A percentile compares a stretch with the other conserved stretches of the same genome.
Evolutionary conservation across 345 rosid species (phyloP).

Genomic region (Pugionium cornutum): DNA sequence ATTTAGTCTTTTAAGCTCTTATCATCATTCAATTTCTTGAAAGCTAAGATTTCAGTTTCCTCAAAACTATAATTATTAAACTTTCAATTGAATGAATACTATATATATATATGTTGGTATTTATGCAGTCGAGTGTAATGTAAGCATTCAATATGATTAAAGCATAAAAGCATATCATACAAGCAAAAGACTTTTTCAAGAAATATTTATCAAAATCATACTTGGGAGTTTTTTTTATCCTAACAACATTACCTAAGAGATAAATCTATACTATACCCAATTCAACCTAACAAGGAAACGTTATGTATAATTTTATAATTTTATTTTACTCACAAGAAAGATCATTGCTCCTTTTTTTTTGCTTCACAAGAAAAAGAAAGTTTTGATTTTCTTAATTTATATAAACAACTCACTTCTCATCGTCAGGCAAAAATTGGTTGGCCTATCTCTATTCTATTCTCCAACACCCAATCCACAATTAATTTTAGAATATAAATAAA

Average conservation of each 20-base stretch:
- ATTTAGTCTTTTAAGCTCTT: slow-evolving; percentile 28
- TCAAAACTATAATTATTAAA: slow-evolving; percentile 34
- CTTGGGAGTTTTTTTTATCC: slow-evolving; percentile 8
- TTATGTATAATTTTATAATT: slow-evolving; percentile 8
- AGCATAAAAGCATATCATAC: slow-evolving; percentile 22
- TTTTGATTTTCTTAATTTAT: not conserved
- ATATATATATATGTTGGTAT: not conserved
- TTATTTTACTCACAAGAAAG: slow-evolving; percentile 18
- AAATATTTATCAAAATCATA: slow-evolving; percentile 23
- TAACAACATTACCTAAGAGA: slow-evolving; percentile 33
- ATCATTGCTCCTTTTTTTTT: slow-evolving; percentile 2
- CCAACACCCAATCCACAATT: slow-evolving; percentile 42
- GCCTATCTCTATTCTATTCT: slow-evolving; percentile 48
- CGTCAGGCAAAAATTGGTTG: slow-evolving; percentile 44
- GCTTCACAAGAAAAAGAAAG: not conserved
- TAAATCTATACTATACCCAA: slow-evolving; percentile 32
- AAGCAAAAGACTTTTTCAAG: slow-evolving; percentile 34
- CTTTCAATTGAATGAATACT: slow-evolving; percentile 33
- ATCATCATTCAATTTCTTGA: slow-evolving; percentile 41
- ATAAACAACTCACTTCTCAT: slow-evolving; percentile 44
- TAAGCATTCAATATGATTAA: slow-evolving; percentile 33
- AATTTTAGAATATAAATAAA: not conserved
- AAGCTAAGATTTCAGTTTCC: slow-evolving; percentile 39
- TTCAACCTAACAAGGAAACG: slow-evolving; percentile 26
- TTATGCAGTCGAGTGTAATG: slow-evolving; percentile 34